phyloP scores from a whole-genome alignment of 306 rosid genomes.

The Rubus parviflorus region DNA sequence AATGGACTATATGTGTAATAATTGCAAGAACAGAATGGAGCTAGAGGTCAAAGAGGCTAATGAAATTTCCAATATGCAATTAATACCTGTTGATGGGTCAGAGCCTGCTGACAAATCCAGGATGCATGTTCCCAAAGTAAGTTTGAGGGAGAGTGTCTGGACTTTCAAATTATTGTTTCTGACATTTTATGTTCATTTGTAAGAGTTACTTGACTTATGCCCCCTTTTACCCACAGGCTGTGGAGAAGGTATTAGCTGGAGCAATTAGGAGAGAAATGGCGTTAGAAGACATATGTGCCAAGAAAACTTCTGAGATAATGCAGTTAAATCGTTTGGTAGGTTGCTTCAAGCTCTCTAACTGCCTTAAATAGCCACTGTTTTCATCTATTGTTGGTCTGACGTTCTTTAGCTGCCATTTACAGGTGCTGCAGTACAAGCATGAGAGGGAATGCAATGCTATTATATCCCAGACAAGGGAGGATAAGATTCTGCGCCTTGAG shows the following conservation, averaged over 20 bases:
- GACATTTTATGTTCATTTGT: constrained; percentile 12
- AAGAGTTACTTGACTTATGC: constrained; percentile 15
- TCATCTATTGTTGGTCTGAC: constrained; percentile 31
- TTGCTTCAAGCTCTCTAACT: constrained; percentile 25
- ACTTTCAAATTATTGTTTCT: constrained; percentile 22
- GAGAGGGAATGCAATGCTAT: constrained; percentile 90
- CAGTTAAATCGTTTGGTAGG: constrained; percentile 93
- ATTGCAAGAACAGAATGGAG: constrained; percentile 63
- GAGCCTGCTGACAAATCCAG: constrained; percentile 67
- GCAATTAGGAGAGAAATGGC: constrained; percentile 99
- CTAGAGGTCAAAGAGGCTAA: constrained; percentile 50
- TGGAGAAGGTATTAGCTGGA: constrained; percentile 91
- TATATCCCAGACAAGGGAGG: constrained; percentile 89
- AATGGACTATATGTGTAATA: constrained; percentile 51
- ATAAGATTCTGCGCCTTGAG: constrained; percentile 88
- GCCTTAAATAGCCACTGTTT: constrained; percentile 15
- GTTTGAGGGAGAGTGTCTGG: constrained; percentile 30
- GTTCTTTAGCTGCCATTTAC: constrained; percentile 35
- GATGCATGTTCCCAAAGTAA: constrained; percentile 80
- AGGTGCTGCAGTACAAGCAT: constrained; percentile 92
- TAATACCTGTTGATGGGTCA: constrained; percentile 63
- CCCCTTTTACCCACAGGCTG: constrained; percentile 48
- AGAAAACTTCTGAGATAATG: constrained; percentile 69
- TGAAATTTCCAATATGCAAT: constrained; percentile 60
- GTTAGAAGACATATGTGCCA: constrained; percentile 84